Evolutionary conservation across 306 rosid genomes (phyloP).

Genomic region (Trichosanthes truncata): DNA sequence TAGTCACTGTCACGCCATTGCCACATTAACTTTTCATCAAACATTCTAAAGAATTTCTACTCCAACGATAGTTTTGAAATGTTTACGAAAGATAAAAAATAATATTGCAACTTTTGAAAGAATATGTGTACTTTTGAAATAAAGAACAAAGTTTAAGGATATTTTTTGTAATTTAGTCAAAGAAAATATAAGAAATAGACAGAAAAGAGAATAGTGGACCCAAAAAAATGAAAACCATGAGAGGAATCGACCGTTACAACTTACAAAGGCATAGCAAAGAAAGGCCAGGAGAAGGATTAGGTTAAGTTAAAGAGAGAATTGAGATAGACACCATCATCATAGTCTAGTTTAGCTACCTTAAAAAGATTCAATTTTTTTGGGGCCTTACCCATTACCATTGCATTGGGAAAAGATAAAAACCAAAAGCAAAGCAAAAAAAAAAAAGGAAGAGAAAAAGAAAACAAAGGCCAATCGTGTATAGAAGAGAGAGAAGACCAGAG

Average conservation of each 20-base stretch:
- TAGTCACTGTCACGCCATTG: too few relatives aligned
- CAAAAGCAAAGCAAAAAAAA: not conserved
- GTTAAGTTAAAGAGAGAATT: not conserved
- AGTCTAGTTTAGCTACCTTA: not conserved
- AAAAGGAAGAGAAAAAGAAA: not conserved
- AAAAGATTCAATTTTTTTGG: not conserved
- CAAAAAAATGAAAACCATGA: not conserved
- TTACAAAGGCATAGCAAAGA: not conserved
- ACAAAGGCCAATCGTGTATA: not conserved
- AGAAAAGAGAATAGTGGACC: not conserved
- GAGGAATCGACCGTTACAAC: not conserved
- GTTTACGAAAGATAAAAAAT: too few relatives aligned
- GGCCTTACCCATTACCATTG: not conserved
- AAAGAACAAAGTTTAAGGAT: too few relatives aligned
- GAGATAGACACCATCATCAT: not conserved
- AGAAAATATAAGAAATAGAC: too few relatives aligned
- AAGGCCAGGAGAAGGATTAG: not conserved
- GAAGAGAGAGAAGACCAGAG: conserved; percentile 7
- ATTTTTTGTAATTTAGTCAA: too few relatives aligned
- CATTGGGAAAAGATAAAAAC: not conserved
- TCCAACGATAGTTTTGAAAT: too few relatives aligned
- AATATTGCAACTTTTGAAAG: too few relatives aligned
- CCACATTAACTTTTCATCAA: too few relatives aligned
- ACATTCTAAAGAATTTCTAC: too few relatives aligned
- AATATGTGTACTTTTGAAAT: too few relatives aligned